Evolutionary conservation across 208 protist species (phyloP).

Genomic region (Jaenimonas drosophilae): DNA sequence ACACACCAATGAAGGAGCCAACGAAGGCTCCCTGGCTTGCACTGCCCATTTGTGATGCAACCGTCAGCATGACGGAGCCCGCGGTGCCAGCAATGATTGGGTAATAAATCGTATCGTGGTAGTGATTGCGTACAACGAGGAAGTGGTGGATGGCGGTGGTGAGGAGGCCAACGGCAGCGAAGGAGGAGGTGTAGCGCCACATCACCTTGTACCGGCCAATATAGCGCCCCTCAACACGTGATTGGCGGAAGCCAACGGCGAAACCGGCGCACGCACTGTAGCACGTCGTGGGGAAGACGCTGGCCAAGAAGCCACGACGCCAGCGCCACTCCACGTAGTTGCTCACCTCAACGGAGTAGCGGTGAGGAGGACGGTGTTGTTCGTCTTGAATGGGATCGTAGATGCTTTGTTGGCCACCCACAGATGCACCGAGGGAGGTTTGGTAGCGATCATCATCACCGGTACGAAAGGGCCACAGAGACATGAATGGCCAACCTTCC

Average conservation of each 20-base stretch:
- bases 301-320: constrained; percentile 64
- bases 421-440: constrained; percentile 7
- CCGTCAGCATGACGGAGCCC: constrained; percentile 33
- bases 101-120: constrained; percentile 69
- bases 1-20: constrained; percentile 47
- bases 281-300: constrained; percentile 66
- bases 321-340: constrained; percentile 80
- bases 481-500: constrained; percentile 16
- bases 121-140: constrained; percentile 68
- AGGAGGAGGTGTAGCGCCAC: constrained; percentile 76
- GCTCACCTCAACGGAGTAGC: constrained; percentile 51
- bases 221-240: constrained; percentile 65
- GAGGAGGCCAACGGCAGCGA: constrained; percentile 54
- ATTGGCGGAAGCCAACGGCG: constrained; percentile 59
- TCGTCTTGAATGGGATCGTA: constrained; percentile 63
- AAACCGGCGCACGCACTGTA: constrained; percentile 50
- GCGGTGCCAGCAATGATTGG: constrained; percentile 50
- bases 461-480: constrained; percentile 77
- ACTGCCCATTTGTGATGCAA: constrained; percentile 57
- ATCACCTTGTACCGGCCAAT: constrained; percentile 64
- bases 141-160: constrained; percentile 69
- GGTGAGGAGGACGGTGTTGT: constrained; percentile 42
- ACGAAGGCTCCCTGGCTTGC: constrained; percentile 61
- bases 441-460: constrained; percentile 84
- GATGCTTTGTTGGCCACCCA: constrained; percentile 27